phyloP scores from a whole-genome alignment of 2,329 filamentous ascomycete species.

The Ophiostoma angusticollis region DNA sequence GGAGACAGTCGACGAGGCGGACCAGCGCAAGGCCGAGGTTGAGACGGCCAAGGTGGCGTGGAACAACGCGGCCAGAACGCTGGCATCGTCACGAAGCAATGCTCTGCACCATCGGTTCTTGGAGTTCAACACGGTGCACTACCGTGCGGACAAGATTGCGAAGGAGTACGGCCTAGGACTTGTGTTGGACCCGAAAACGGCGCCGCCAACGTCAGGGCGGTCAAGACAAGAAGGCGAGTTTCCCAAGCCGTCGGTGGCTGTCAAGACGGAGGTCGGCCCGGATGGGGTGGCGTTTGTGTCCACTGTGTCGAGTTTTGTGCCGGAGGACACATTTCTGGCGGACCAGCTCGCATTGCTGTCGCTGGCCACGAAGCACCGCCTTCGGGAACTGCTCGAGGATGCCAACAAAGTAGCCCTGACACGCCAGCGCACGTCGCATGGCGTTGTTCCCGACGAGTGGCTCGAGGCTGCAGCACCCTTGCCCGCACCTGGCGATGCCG shows the following conservation, averaged over 20 bases:
- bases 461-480: conserved; percentile 50
- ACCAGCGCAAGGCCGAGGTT: conserved; percentile 52
- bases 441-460: conserved; percentile 66
- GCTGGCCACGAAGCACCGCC: conserved; percentile 66
- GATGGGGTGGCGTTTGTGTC: conserved; percentile 49
- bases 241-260: conserved; percentile 38
- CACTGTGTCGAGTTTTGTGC: conserved; percentile 55
- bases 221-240: conserved; percentile 38
- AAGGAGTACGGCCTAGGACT: conserved; percentile 43
- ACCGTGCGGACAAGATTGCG: conserved; percentile 44
- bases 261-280: conserved; percentile 41
- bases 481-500: background rate
- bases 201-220: conserved; percentile 28
- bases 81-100: conserved; percentile 48
- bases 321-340: conserved; percentile 62
- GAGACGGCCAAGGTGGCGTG: conserved; percentile 54
- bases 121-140: conserved; percentile 47
- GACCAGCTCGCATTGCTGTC: conserved; percentile 77
- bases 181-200: conserved; percentile 41
- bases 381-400: conserved; percentile 67
- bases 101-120: conserved; percentile 66
- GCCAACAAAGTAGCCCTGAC: conserved; percentile 56
- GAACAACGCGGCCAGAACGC: conserved; percentile 48
- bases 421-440: conserved; percentile 67
- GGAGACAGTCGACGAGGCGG: conserved; percentile 28